phyloP scores from a whole-genome alignment of 176 grass and related monocot genomes.

The Pharus latifolius region DNA sequence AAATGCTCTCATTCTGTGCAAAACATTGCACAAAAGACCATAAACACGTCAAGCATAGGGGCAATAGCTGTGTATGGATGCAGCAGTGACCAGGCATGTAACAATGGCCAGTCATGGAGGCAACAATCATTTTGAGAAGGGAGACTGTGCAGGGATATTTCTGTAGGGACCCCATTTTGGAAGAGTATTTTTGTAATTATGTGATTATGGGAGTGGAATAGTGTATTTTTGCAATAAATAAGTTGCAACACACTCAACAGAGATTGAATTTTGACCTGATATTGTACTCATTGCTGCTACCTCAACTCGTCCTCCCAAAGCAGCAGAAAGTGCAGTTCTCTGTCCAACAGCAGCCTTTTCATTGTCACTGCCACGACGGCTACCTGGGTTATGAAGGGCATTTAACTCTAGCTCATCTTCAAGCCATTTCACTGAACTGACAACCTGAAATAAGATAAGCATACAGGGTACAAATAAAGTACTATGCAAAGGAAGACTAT shows the following conservation, averaged over 20 bases:
- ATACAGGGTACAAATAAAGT: not conserved
- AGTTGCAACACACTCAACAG: not conserved
- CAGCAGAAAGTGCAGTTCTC: conserved; percentile 89
- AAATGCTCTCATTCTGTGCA: too few species aligned
- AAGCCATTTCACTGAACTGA: conserved; percentile 98
- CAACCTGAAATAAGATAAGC: conserved; percentile 64
- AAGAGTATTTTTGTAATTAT: not conserved
- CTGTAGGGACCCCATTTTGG: not conserved
- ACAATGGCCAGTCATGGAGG: too few species aligned
- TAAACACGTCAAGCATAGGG: too few species aligned
- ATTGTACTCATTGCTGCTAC: conserved; percentile 90
- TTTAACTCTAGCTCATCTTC: conserved; percentile 99
- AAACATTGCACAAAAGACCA: too few species aligned
- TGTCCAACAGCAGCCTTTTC: conserved; percentile 86
- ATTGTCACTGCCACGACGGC: conserved; percentile 67
- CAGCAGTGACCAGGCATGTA: too few species aligned
- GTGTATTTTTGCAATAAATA: not conserved
- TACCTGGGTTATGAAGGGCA: conserved; percentile 87
- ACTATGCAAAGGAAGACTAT: not conserved
- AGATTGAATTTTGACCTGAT: conserved; percentile 68
- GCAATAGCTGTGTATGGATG: not conserved
- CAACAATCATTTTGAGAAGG: not conserved
- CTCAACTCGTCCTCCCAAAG: conserved; percentile 93
- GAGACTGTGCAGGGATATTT: not conserved
- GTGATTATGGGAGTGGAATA: not conserved